phyloP scores from a whole-genome alignment of 768 basidiomycete species.

The Tricholoma terreum region DNA sequence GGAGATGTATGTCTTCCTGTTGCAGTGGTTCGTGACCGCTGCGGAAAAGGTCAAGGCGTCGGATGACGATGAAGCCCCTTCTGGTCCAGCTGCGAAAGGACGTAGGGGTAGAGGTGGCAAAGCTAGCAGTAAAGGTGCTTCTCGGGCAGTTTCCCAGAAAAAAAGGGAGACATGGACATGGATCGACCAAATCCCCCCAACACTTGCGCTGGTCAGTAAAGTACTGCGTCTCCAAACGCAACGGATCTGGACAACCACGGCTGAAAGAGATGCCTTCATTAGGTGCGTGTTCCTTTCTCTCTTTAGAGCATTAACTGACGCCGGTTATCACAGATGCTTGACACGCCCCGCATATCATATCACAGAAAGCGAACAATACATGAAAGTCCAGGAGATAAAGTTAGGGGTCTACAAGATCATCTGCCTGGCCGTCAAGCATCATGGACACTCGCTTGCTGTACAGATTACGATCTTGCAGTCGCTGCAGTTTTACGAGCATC shows the following conservation, averaged over 20 bases:
- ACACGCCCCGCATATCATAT: constrained; percentile 86
- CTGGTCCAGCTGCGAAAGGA: constrained; percentile 41
- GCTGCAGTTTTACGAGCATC: constrained; percentile 91
- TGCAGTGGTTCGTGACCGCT: constrained; percentile 86
- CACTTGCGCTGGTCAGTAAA: constrained; percentile 68
- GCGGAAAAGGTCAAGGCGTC: constrained; percentile 72
- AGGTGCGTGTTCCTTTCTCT: constrained; percentile 47
- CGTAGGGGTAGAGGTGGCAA: constrained; percentile 63
- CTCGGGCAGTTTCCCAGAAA: constrained; percentile 39
- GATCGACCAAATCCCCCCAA: constrained; percentile 70
- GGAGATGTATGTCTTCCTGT: constrained; percentile 89
- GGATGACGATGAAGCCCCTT: constrained; percentile 37
- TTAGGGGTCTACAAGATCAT: constrained; percentile 83
- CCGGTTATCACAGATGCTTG: constrained; percentile 59
- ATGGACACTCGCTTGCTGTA: constrained; percentile 77
- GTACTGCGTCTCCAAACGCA: constrained; percentile 65
- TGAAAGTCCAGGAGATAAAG: constrained; percentile 75
- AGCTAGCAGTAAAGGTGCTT: constrained; percentile 31
- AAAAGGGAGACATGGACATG: constrained; percentile 66
- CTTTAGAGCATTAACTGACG: constrained; percentile 7
- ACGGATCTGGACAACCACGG: constrained; percentile 87
- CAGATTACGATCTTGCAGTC: constrained; percentile 91
- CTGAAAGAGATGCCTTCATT: constrained; percentile 83
- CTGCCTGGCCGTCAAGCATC: constrained; percentile 88
- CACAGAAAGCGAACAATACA: constrained; percentile 81